Evolutionary conservation across 2,329 filamentous ascomycete genomes (phyloP).

Genomic region (Mycosphaerella arachidis): DNA sequence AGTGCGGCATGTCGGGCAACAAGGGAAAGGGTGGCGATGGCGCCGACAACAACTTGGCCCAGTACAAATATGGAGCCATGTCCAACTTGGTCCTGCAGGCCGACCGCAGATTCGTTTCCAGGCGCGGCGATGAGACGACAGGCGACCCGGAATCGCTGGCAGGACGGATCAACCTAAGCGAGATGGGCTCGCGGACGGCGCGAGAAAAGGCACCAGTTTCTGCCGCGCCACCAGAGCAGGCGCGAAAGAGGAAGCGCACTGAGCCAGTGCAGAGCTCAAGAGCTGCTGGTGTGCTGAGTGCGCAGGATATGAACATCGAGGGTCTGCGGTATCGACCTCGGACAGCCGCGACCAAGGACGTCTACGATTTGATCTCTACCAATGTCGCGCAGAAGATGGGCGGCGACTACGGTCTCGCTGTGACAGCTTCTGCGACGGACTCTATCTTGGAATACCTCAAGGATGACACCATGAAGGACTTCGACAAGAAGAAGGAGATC

Average conservation of each 20-base stretch:
- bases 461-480: constrained; percentile 91
- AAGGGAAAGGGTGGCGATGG: constrained; percentile 29
- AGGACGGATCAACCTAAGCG: constrained; percentile 83
- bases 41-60: constrained; percentile 33
- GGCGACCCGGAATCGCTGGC: constrained; percentile 97
- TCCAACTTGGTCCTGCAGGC: constrained; percentile 99
- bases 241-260: constrained; percentile 76
- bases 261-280: constrained; percentile 63
- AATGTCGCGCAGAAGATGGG: constrained; percentile 84
- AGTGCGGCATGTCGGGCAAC: constrained; percentile 28
- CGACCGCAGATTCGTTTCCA: constrained; percentile 90
- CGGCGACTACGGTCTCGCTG: constrained; percentile 87
- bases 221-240: constrained; percentile 51
- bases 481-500: constrained; percentile 96
- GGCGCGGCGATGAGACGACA: constrained; percentile 89
- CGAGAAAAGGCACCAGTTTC: constrained; percentile 76
- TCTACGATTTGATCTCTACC: constrained; percentile 90
- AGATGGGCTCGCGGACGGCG: constrained; percentile 85
- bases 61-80: constrained; percentile 52
- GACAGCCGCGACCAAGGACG: constrained; percentile 84
- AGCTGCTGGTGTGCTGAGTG: constrained; percentile 73
- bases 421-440: constrained; percentile 90
- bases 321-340: constrained; percentile 87
- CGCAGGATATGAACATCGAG: constrained; percentile 81
- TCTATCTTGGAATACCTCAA: constrained; percentile 87